phyloP scores from a whole-genome alignment of 345 rosid genomes.

The Rhodamnia rubescens region DNA sequence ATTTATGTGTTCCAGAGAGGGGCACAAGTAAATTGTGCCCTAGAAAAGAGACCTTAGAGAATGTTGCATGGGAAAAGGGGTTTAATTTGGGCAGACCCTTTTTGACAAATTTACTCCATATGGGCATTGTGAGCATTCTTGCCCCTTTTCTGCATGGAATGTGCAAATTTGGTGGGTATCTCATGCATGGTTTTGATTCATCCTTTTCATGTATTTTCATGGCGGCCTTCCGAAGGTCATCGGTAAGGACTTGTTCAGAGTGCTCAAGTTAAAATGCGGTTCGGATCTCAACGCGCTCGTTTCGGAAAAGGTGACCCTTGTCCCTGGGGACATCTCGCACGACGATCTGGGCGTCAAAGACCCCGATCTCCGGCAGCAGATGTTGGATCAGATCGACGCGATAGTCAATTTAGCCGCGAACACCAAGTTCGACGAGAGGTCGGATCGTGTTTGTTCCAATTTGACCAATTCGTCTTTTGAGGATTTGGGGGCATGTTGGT shows the following conservation, averaged over 20 bases:
- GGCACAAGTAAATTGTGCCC: not conserved
- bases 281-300: slow-evolving; percentile 3
- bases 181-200: not conserved
- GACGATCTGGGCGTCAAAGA: slow-evolving; percentile 15
- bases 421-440: slow-evolving; percentile 31
- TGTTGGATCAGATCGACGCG: slow-evolving; percentile 9
- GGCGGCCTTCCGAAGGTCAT: slow-evolving; percentile 2
- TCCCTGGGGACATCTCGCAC: slow-evolving; percentile 15
- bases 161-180: not conserved
- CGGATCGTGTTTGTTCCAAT: not conserved
- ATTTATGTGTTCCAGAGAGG: not conserved
- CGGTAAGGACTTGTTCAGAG: slow-evolving; percentile 17
- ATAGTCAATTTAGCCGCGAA: slow-evolving; percentile 22
- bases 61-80: not conserved
- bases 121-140: not conserved
- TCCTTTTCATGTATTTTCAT: not conserved
- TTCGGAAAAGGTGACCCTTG: slow-evolving; percentile 8
- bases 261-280: slow-evolving; percentile 15
- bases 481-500: not conserved
- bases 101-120: not conserved
- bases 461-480: not conserved
- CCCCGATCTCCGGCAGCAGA: slow-evolving; percentile 3
- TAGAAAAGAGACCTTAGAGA: not conserved
- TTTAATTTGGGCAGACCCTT: not conserved
- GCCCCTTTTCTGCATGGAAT: not conserved